Evolutionary conservation across 495 filamentous ascomycete species (phyloP).

Genomic region (Xylaria curta): DNA sequence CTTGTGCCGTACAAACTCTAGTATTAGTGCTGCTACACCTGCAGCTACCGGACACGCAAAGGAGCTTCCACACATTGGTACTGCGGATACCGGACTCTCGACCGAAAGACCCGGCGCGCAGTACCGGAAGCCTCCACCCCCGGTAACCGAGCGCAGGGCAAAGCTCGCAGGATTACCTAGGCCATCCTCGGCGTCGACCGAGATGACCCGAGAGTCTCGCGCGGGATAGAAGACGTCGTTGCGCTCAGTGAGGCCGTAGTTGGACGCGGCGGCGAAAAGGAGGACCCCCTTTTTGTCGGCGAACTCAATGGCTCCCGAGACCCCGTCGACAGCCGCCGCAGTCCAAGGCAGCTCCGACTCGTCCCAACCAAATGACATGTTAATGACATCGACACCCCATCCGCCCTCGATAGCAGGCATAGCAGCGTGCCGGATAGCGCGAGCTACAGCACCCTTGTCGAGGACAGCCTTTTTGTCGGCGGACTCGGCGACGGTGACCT

Average conservation of each 20-base stretch:
- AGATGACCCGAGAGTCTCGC: constrained; percentile 5
- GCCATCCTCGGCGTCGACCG: not conserved
- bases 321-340: not conserved
- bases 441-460: not conserved
- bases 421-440: not conserved
- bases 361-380: constrained; percentile 6
- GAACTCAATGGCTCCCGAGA: not conserved
- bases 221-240: constrained; percentile 4
- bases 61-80: not conserved
- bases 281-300: not conserved
- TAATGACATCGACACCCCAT: not conserved
- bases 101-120: constrained; percentile 6
- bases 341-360: not conserved
- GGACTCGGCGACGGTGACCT: not conserved
- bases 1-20: not conserved
- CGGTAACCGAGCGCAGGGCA: not conserved
- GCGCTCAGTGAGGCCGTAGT: not conserved
- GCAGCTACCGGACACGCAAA: not conserved
- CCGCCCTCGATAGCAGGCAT: not conserved
- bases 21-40: not conserved
- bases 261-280: constrained; percentile 7
- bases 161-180: not conserved
- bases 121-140: not conserved
- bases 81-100: not conserved
- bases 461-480: not conserved